A percentile compares a stretch with the other conserved stretches of the same genome.
Conservation (phyloP, 23 red algal genomes). For the Gracilaria vermiculophylla region DNA sequence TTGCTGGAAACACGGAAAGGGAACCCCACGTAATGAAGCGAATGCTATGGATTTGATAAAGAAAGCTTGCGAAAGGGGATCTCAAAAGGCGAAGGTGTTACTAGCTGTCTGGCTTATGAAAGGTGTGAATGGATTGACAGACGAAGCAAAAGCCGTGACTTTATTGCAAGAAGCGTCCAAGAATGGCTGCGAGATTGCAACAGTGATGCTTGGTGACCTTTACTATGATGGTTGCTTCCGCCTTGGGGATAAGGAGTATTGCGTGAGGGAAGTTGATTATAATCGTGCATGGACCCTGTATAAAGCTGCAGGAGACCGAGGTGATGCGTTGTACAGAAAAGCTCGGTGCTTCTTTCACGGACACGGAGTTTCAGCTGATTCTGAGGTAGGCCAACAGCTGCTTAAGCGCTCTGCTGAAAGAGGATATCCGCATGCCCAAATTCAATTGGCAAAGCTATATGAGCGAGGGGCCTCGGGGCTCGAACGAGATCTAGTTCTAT, state of each 20-base stretch:
- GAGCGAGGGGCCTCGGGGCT: not conserved
- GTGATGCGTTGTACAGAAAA: constrained; percentile 7
- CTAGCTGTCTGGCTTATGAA: constrained; percentile 32
- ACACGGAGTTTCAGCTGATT: not conserved
- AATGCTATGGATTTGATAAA: constrained; percentile 8
- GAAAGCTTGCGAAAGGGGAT: not conserved
- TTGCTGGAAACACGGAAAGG: constrained; percentile 34
- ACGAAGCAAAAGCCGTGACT: not conserved
- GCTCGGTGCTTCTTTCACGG: constrained; percentile 12
- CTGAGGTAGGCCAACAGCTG: not conserved
- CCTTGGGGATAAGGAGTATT: not conserved
- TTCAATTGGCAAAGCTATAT: not conserved
- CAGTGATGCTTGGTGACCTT: constrained; percentile 50
- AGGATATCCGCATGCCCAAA: constrained; percentile 28
- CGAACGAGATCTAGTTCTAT: not conserved
- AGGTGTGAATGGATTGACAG: not conserved
- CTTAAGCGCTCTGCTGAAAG: not conserved
- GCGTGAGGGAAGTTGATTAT: not conserved
- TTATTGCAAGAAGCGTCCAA: constrained; percentile 47
- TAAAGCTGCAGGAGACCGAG: not conserved
- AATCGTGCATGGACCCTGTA: not conserved
- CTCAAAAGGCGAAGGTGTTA: constrained; percentile 22
- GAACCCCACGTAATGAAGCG: not conserved
- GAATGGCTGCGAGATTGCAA: constrained; percentile 8
- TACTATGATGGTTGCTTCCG: constrained; percentile 30